Base-by-base conservation (phyloP, 208 protist species). In the Acanthamoeba sp. region DNA sequence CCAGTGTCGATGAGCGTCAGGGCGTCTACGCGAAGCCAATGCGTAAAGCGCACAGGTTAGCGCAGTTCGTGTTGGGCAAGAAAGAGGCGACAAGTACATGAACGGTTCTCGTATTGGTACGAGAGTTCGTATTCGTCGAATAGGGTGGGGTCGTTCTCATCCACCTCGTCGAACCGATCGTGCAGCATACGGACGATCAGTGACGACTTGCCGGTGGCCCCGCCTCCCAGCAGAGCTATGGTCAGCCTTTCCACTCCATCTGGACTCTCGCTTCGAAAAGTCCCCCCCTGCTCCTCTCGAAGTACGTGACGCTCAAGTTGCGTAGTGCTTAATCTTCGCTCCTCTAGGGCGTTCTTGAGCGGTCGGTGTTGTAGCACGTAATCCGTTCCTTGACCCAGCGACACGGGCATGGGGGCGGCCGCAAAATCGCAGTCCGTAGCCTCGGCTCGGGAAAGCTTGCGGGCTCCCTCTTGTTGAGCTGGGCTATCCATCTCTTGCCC, bases 201-300 rank as follows among this genome's bases (percentile, higher is more conserved):
- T 3, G 85, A 91, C 4, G 85, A 91, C 50, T 91, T 91, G 32
- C 85, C 85, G 7, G 85, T 73, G 32, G 57, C 85, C 1, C 85
- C 85, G 12, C 85, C 85, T 14, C 85, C 85, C 18, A 91, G 55
- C 12, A 91, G 57, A 24, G 57, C 85, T 0, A 91, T 73, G 20
- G 85, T 91, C 2, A 73, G 12, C 36, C 29, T 45, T 0, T 91
- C 85, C 5, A 91, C 57, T 0, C 36, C 32, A 45, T 38, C 27
- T 6, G 20, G 14, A 6, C 45, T 24, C 45, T 87, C 78, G 45
- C 45, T 59, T 32, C 45, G 38, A 0, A 9, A 62, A 2, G 34
- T 38, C 29, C 78, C 78, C 4, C 78, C 78, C 42, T 62, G 27
- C 38, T 87, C 45, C 45, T 87, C 78, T 2, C 78, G 78, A 27